Percentiles rank a stretch among this genome's conserved stretches.
These are phyloP conservation scores for Xylariaceae sp. DNA, from an alignment of 2,329 filamentous ascomycete genomes.

Conservation along the genomic window DNA sequence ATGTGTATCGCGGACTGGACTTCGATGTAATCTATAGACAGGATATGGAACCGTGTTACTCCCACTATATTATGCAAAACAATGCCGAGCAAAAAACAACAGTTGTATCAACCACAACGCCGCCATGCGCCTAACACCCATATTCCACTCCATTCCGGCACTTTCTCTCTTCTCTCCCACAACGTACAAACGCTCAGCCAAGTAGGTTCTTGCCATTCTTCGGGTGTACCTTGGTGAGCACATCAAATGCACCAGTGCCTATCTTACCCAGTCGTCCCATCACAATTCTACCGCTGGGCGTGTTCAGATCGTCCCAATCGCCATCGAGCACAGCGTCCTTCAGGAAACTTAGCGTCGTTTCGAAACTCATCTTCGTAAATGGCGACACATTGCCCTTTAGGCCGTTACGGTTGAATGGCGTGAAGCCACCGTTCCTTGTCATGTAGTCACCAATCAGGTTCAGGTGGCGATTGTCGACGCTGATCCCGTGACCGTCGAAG, in stretches of 20 bases:
- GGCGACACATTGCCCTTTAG: constrained; percentile 80
- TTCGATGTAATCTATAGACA: constrained; percentile 4
- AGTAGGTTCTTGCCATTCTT: constrained; percentile 40
- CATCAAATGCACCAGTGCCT: constrained; percentile 89
- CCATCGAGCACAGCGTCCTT: constrained; percentile 87
- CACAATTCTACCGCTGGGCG: constrained; percentile 83
- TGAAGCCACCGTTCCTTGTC: constrained; percentile 89
- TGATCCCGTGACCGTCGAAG: constrained; percentile 87
- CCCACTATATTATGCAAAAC: neutral
- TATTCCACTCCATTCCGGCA: neutral
- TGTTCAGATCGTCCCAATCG: constrained; percentile 83
- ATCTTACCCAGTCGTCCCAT: constrained; percentile 77
- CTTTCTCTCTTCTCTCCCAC: neutral
- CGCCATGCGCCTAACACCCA: constrained; percentile 10
- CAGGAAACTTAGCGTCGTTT: constrained; percentile 91
- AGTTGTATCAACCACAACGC: neutral
- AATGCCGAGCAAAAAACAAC: neutral
- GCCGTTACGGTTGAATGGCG: constrained; percentile 88
- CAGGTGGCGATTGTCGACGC: constrained; percentile 84
- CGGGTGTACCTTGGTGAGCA: constrained; percentile 62
- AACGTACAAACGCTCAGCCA: constrained; percentile 4
- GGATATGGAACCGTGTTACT: neutral
- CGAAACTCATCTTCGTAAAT: constrained; percentile 99
- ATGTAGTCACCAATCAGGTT: constrained; percentile 97
- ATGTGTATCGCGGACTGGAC: too few relatives aligned